phyloP scores from a whole-genome alignment of 78 protist species.

The Dictyostelium citrinum region DNA sequence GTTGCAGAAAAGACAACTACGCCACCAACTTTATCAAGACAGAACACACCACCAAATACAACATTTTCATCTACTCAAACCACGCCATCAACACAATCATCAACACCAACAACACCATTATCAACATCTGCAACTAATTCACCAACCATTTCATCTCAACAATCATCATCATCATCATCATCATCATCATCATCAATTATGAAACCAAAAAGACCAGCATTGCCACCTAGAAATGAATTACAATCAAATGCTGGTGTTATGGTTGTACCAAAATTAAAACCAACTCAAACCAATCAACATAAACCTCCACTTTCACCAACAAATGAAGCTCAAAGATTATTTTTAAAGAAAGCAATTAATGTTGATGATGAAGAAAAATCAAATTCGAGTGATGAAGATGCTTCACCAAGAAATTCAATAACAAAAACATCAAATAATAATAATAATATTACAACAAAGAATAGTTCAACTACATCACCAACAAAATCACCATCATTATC shows the following conservation, averaged over 20 bases:
- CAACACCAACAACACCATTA: not conserved
- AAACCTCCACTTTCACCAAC: not conserved
- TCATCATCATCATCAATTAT: too few relatives aligned
- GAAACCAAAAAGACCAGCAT: conserved; percentile 51
- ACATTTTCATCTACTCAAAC: not conserved
- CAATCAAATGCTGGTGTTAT: not conserved
- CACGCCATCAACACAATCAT: not conserved
- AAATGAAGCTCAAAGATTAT: conserved; percentile 22
- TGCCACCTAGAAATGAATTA: conserved; percentile 53
- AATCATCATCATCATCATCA: too few relatives aligned
- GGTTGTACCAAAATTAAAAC: not conserved
- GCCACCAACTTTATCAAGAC: conserved; percentile 1
- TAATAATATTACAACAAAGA: not conserved
- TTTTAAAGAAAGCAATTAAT: not conserved
- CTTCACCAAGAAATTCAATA: not conserved
- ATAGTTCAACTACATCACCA: not conserved
- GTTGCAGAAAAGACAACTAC: not conserved
- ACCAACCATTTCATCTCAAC: not conserved
- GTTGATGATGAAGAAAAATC: conserved; percentile 1
- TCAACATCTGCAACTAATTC: not conserved
- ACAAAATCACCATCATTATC: too few relatives aligned
- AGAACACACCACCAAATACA: conserved; percentile 2
- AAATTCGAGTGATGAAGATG: conserved; percentile 32
- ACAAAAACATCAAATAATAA: not conserved
- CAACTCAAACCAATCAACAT: not conserved